Evolutionary conservation across 2,329 filamentous ascomycete genomes (phyloP).

Genomic region (Alternaria incomplexa): DNA sequence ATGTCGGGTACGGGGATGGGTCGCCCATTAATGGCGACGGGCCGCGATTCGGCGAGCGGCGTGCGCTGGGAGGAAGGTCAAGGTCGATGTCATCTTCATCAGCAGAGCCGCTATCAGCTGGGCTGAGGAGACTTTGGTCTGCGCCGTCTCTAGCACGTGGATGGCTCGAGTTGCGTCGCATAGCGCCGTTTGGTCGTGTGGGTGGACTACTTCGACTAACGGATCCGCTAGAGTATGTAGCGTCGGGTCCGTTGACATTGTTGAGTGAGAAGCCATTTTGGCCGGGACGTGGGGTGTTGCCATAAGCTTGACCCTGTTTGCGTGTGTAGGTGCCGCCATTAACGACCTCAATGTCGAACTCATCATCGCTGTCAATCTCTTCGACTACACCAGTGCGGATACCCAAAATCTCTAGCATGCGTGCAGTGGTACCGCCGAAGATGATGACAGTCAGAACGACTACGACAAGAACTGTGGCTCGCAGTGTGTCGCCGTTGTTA

Average conservation of each 20-base stretch:
- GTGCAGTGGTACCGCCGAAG: conserved; percentile 94
- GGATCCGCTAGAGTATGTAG: conserved; percentile 66
- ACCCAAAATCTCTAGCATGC: conserved; percentile 97
- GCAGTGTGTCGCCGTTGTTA: conserved; percentile 79
- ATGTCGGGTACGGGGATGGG: conserved; percentile 49
- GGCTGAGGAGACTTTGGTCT: conserved; percentile 62
- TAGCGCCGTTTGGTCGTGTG: conserved; percentile 48
- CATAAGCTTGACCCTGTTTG: conserved; percentile 76
- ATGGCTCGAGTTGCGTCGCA: conserved; percentile 61
- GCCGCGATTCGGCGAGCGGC: conserved; percentile 51
- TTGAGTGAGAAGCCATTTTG: conserved; percentile 63
- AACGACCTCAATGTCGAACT: conserved; percentile 88
- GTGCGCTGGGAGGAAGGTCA: conserved; percentile 65
- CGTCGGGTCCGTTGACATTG: conserved; percentile 57
- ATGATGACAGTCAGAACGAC: conserved; percentile 98
- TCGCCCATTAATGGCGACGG: conserved; percentile 37
- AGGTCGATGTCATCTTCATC: conserved; percentile 62
- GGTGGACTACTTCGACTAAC: conserved; percentile 59
- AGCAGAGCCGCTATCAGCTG: conserved; percentile 56
- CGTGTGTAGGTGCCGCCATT: conserved; percentile 78
- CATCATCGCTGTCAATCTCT: conserved; percentile 95
- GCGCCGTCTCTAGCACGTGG: conserved; percentile 55
- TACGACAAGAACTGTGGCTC: conserved; percentile 95
- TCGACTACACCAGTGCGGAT: conserved; percentile 96
- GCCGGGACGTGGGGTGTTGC: conserved; percentile 70